Percentiles rank a stretch among this genome's conserved stretches.
phyloP scores from a whole-genome alignment of 495 filamentous ascomycete genomes.

The Neurospora tetraspora region DNA sequence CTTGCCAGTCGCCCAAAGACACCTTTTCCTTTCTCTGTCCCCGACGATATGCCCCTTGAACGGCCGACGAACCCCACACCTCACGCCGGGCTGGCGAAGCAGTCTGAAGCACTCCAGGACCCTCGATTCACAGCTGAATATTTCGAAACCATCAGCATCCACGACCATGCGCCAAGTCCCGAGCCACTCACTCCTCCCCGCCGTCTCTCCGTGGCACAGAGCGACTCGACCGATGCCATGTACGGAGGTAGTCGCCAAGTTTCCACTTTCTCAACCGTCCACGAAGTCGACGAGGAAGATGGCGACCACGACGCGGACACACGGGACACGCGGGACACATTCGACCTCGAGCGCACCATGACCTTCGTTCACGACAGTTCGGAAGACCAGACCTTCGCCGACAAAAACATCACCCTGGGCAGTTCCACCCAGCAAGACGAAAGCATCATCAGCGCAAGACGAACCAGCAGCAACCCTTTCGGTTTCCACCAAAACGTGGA shows the following conservation, averaged over 20 bases:
- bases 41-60: not conserved
- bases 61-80: conserved; percentile 5
- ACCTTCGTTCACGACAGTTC: not conserved
- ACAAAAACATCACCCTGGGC: not conserved
- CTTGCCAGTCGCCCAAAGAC: not conserved
- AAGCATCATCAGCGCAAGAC: not conserved
- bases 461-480: not conserved
- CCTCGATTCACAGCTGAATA: not conserved
- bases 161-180: not conserved
- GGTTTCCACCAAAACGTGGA: not conserved
- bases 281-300: not conserved
- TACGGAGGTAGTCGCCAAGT: not conserved
- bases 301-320: not conserved
- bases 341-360: not conserved
- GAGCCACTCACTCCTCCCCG: not conserved
- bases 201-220: not conserved
- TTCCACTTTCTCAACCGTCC: not conserved
- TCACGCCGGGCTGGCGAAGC: not conserved
- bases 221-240: not conserved
- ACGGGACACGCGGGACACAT: not conserved
- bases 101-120: not conserved
- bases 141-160: not conserved
- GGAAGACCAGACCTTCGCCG: not conserved
- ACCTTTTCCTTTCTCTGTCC: not conserved
- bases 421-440: not conserved